Conservation (phyloP, 768 basidiomycete genomes). For the Suillus subluteus region DNA sequence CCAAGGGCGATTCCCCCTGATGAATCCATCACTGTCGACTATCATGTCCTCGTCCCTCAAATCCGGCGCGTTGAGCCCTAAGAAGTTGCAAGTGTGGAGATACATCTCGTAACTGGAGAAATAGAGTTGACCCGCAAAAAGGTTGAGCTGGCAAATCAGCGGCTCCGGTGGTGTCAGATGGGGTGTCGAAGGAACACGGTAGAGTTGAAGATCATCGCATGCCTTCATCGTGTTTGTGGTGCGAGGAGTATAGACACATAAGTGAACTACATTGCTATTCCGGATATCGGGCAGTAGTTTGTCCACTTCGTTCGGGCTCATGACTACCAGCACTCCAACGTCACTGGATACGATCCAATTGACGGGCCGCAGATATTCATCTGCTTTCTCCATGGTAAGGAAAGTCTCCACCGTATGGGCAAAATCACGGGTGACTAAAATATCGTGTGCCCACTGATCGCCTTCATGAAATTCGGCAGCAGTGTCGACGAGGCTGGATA, state of each 20-base stretch:
- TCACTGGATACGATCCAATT: slow-evolving; percentile 30
- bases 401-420: slow-evolving; percentile 12
- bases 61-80: slow-evolving; percentile 5
- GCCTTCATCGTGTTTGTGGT: slow-evolving; percentile 39
- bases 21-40: not conserved
- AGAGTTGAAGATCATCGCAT: slow-evolving; percentile 37
- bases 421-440: slow-evolving; percentile 26
- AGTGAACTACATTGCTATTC: slow-evolving; percentile 33
- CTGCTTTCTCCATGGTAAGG: not conserved
- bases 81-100: not conserved
- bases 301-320: slow-evolving; percentile 46
- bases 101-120: not conserved
- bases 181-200: slow-evolving; percentile 1
- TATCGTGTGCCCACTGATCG: slow-evolving; percentile 22
- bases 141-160: slow-evolving; percentile 6
- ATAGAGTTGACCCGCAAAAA: slow-evolving; percentile 4
- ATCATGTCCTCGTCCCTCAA: not conserved
- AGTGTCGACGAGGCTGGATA: slow-evolving; percentile 16
- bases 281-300: slow-evolving; percentile 41
- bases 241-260: slow-evolving; percentile 43
- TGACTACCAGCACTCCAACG: slow-evolving; percentile 31
- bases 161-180: not conserved
- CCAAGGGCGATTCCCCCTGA: not conserved
- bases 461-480: slow-evolving; percentile 22
- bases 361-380: slow-evolving; percentile 31